phyloP scores from a whole-genome alignment of 768 basidiomycete species.

The Galerina marginata region DNA sequence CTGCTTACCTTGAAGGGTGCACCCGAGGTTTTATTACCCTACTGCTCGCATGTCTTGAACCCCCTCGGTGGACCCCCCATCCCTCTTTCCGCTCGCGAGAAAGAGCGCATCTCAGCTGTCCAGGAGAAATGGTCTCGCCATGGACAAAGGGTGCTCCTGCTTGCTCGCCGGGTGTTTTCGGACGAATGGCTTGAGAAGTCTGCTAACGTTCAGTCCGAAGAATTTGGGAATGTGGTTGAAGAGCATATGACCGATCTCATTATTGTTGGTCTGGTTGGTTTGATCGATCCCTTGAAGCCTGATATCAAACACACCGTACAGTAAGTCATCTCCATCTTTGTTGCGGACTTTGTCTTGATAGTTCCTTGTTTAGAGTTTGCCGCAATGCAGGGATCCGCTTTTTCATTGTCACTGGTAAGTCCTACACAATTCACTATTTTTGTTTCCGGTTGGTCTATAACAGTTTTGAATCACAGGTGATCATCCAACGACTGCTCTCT shows the following conservation, averaged over 20 bases:
- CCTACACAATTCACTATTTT: not conserved
- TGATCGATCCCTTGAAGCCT: conserved; percentile 63
- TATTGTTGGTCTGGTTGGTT: conserved; percentile 62
- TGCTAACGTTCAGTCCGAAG: conserved; percentile 41
- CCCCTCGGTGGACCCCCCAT: conserved; percentile 39
- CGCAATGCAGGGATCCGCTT: conserved; percentile 65
- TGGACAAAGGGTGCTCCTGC: conserved; percentile 67
- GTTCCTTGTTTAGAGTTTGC: conserved; percentile 34
- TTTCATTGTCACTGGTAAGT: conserved; percentile 62
- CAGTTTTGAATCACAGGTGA: conserved; percentile 40
- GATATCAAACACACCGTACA: conserved; percentile 58
- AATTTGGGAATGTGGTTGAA: conserved; percentile 44
- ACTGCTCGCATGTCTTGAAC: conserved; percentile 44
- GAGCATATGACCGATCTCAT: conserved; percentile 49
- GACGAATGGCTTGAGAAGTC: conserved; percentile 36
- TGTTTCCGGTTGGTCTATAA: not conserved
- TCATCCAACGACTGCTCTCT: conserved; percentile 62
- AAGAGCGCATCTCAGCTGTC: conserved; percentile 34
- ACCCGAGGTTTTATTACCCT: conserved; percentile 53
- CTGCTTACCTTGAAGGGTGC: conserved; percentile 38
- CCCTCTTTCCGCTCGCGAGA: conserved; percentile 34
- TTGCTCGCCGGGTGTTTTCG: conserved; percentile 51
- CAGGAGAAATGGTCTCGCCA: conserved; percentile 56
- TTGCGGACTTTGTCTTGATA: too few relatives aligned
- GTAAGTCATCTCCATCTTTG: conserved; percentile 13